Base-by-base conservation (phyloP, 441 rosid species). In the Erodium moschatum region DNA sequence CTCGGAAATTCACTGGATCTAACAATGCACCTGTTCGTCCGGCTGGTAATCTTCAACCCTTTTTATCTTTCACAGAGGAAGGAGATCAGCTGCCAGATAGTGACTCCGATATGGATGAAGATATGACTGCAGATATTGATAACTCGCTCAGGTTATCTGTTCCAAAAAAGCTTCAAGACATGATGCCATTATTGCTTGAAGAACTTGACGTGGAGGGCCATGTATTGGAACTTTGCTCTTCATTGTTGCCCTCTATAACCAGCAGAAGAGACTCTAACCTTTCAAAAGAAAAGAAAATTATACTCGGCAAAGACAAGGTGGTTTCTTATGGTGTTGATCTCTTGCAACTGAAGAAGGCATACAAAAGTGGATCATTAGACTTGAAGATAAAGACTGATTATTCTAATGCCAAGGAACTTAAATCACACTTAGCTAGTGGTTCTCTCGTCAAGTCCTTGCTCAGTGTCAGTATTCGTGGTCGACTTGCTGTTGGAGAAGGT, bases 401-500 rank as follows among this genome's bases (percentile, higher is more conserved):
- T 86, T 80, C 98, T 62, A 91, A 87, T 85, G 83, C 96, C n/a
- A 93, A 90, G 89, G 99, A 96, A 72, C 97, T 91, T 77, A 91
- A 87, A 77, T 85, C 92, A 74, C 97, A 85, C 80, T 73, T 96
- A 75, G 87, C 92, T 60, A 85, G 85, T 83, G 98, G 99, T 70
- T 93, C 96, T 74, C 91, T 96, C 68, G 89, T 85, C 76, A 96
- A 96, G 82, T 96, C 99, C 33, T 85, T 96, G 89, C 95, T 96
- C 67, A 93, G 97, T 82, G 96, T 93, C 68, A 89, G 88, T 81
- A 82, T 76, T 79, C 92, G 99, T 72, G 99, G 98, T 74, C 93
- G 95, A 79, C 96, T 96, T 76, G 99, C 97, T 78, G 99, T 96
- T 82, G 99, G 99, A 76, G 99, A 96, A 86, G 99, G 99, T 77